Conservation (phyloP, 2,329 filamentous ascomycete genomes). For the Aspergillus spinulosporus region DNA sequence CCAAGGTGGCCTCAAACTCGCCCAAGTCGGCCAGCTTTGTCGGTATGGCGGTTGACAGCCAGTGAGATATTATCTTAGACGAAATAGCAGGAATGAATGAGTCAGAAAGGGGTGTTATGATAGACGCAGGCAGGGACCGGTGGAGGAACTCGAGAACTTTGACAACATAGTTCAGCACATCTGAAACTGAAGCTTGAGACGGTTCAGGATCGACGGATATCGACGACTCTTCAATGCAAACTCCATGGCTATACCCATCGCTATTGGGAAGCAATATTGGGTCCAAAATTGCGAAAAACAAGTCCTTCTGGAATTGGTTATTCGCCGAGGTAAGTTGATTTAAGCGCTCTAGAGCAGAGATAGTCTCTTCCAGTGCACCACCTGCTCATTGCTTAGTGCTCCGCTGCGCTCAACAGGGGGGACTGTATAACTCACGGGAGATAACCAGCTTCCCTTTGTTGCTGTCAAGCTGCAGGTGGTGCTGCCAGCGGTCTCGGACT, state of each 20-base stretch:
- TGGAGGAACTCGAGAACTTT: slow-evolving; percentile 54
- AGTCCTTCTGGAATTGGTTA: slow-evolving; percentile 35
- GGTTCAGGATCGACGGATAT: slow-evolving; percentile 29
- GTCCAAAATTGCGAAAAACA: slow-evolving; percentile 34
- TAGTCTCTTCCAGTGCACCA: slow-evolving; percentile 31
- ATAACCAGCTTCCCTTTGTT: slow-evolving; percentile 59
- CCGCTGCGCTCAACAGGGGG: background rate
- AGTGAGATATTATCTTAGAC: slow-evolving; percentile 67
- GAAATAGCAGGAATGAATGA: slow-evolving; percentile 70
- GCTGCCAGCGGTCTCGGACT: slow-evolving; percentile 70
- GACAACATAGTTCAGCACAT: slow-evolving; percentile 47
- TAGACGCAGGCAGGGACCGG: slow-evolving; percentile 49
- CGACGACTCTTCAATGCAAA: slow-evolving; percentile 31
- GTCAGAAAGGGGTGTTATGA: slow-evolving; percentile 60
- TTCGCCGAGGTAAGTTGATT: slow-evolving; percentile 33
- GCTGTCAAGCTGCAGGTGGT: slow-evolving; percentile 64
- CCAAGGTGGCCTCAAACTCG: slow-evolving; percentile 70
- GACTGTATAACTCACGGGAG: slow-evolving; percentile 47
- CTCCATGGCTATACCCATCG: slow-evolving; percentile 27
- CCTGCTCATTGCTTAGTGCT: slow-evolving; percentile 18
- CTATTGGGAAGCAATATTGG: slow-evolving; percentile 33
- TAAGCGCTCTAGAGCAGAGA: slow-evolving; percentile 34
- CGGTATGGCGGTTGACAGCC: slow-evolving; percentile 76
- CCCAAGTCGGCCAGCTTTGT: slow-evolving; percentile 69
- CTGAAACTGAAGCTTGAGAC: slow-evolving; percentile 30